phyloP scores from a whole-genome alignment of 2,329 filamentous ascomycete species.

The Neophaeococcomyces aloes region DNA sequence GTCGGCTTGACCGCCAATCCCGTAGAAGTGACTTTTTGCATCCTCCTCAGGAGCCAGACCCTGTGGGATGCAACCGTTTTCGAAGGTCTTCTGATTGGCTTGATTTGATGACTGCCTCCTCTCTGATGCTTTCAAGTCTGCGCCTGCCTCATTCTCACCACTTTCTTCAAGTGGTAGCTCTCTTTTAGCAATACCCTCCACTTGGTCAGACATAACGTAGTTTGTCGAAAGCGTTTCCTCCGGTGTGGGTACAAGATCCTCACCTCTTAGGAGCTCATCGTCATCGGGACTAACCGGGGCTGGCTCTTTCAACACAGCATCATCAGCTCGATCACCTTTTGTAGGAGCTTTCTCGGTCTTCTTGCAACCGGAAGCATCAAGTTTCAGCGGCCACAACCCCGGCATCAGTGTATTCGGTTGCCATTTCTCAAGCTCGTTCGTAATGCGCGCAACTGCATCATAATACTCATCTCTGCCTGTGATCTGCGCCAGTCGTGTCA shows the following conservation, averaged over 20 bases:
- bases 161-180: not conserved
- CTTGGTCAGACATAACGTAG: not conserved
- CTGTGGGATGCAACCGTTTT: conserved; percentile 29
- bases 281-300: not conserved
- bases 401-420: conserved; percentile 61
- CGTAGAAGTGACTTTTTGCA: conserved; percentile 29
- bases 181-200: conserved; percentile 3
- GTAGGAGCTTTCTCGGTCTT: conserved; percentile 20
- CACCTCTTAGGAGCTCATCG: not conserved
- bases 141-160: conserved; percentile 6
- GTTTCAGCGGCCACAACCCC: conserved; percentile 66
- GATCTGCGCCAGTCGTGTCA: conserved; percentile 77
- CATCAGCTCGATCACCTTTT: conserved; percentile 18
- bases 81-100: conserved; percentile 3
- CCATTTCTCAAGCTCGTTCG: conserved; percentile 63
- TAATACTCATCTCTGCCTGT: conserved; percentile 76
- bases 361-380: conserved; percentile 75
- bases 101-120: not conserved
- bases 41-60: conserved; percentile 30
- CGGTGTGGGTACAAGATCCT: conserved; percentile 7
- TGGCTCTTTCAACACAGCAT: not conserved
- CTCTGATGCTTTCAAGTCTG: conserved; percentile 10
- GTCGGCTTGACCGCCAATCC: conserved; percentile 36
- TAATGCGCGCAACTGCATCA: conserved; percentile 78
- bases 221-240: not conserved